phyloP scores from a whole-genome alignment of 257 asterid species.

The Solanum phureja region DNA sequence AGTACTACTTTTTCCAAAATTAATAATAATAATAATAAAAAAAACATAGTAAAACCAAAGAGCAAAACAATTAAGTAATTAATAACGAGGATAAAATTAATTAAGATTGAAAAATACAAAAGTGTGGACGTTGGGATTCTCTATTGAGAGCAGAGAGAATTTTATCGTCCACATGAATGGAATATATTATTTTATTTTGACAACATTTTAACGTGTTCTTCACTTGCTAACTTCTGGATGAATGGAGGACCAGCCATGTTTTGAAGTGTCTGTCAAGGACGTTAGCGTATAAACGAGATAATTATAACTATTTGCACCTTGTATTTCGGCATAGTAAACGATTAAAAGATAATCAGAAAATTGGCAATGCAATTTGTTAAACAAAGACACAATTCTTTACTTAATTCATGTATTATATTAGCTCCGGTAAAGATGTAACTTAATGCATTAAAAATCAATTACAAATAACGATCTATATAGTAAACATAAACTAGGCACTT shows the following conservation, averaged over 20 bases:
- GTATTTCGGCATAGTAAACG: too few species aligned
- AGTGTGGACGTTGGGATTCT: not conserved
- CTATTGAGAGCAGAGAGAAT: not conserved
- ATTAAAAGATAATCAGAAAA: too few species aligned
- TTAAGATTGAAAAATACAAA: not conserved
- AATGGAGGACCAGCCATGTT: not conserved
- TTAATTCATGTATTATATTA: not conserved
- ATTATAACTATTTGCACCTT: too few species aligned
- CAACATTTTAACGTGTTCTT: not conserved
- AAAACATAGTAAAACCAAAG: not conserved
- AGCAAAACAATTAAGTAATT: not conserved
- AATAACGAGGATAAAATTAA: not conserved
- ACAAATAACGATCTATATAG: not conserved
- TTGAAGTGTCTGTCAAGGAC: too few species aligned
- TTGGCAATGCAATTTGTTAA: too few species aligned
- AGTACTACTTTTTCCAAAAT: not conserved
- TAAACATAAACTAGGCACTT: not conserved
- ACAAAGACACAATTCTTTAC: not conserved
- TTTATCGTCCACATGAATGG: not conserved
- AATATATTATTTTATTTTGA: not conserved
- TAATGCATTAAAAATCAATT: not conserved
- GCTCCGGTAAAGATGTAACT: not conserved
- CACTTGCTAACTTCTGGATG: not conserved
- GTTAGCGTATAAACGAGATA: too few species aligned
- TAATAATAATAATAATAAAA: too few species aligned